Evolutionary conservation across 257 asterid species (phyloP), one percentile per base, ranked within the genome.

Genomic region (Petrea volubilis): DNA sequence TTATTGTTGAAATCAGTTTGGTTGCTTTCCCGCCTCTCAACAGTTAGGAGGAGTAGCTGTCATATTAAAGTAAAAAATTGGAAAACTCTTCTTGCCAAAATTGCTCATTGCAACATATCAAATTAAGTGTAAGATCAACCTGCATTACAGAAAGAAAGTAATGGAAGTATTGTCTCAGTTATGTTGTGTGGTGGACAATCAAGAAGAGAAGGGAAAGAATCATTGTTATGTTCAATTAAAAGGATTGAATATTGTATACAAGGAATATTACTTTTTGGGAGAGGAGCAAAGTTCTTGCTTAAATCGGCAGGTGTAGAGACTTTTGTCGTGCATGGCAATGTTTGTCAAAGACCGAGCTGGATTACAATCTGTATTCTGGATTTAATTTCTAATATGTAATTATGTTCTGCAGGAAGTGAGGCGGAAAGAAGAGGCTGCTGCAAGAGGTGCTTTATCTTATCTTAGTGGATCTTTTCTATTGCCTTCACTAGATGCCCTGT

Each of bases 361-460:
- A 36, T 41, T 38, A 55, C 5, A 31, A 66, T 43, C 60, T 13
- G 21, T 44, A 55, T 47, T 13, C 56, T 51, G 51, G 53, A 41
- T 23, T 33, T 51, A n/a, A 43, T 50, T 40, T 63, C 33, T 33
- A n/a, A 17, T 51, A 28, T 49, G 17, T 53, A 57, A 46, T 73
- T 46, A 23, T 75, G 68, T 56, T 67, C 59, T 74, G 68, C 84
- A 91, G 97, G 97, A 85, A 56, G 90, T 91, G 50, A 90, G 72
- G 80, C 82, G 88, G 79, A 91, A 77, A 76, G 97, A 91, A 80
- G 96, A 91, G 76, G 97, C 98, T 75, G 96, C 93, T 57, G 91
- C 96, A 44, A 86, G 96, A 86, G 98, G 98, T 91, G 62, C 33
- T 64, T 57, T 77, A 17, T 65, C 68, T 46, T 15, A 64, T 57